A percentile compares a stretch with the other conserved stretches of the same genome.
Evolutionary conservation across 2,329 filamentous ascomycete genomes (phyloP).

Genomic region (Colletotrichum falcatum): DNA sequence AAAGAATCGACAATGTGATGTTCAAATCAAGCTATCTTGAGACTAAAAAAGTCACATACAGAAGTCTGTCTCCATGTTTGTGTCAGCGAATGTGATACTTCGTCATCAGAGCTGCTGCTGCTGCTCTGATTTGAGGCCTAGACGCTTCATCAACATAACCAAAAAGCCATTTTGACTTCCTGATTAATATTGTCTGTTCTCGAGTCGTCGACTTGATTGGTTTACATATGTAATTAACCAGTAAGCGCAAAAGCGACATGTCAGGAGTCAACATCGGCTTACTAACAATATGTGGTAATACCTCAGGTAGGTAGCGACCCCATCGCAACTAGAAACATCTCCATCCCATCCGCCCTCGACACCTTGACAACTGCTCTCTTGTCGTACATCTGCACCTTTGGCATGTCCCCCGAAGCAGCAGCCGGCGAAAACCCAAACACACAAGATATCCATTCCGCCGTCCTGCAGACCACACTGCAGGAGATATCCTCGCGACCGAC

Average conservation of each 20-base stretch:
- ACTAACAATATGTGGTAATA: neutral
- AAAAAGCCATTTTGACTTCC: neutral
- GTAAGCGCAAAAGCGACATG: neutral
- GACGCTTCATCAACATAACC: neutral
- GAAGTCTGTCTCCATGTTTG: neutral
- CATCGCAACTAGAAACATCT: neutral
- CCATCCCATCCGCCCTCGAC: neutral
- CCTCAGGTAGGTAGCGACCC: too few relatives aligned
- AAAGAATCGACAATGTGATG: neutral
- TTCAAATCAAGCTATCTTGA: neutral
- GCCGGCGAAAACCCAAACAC: conserved; percentile 36
- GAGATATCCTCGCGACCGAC: conserved; percentile 50
- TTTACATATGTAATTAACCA: neutral
- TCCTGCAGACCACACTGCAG: conserved; percentile 59
- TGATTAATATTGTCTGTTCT: neutral
- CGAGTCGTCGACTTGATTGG: neutral
- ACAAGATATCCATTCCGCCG: conserved; percentile 55
- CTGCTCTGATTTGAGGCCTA: neutral
- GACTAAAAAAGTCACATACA: neutral
- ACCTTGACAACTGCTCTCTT: neutral
- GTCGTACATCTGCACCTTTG: conserved; percentile 1
- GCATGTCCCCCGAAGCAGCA: conserved; percentile 33
- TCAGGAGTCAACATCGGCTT: neutral
- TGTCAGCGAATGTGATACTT: neutral
- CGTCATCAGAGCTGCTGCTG: too few relatives aligned